Conservation (phyloP, 306 rosid species). For the Elaeagnus macrophylla region DNA sequence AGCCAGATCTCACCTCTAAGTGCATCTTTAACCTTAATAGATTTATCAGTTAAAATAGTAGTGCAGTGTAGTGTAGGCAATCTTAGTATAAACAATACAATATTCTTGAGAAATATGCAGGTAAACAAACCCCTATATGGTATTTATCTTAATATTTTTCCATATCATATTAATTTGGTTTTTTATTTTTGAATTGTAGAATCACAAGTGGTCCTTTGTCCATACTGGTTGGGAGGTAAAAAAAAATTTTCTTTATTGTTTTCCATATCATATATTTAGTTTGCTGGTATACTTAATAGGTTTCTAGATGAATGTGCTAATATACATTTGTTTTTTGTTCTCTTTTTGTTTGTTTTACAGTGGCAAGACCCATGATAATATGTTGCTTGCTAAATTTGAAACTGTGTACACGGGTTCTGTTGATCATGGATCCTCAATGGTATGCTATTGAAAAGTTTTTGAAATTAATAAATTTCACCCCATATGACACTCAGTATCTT, state of each 20-base stretch:
- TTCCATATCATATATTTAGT: neutral
- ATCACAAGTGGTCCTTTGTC: conserved; percentile 74
- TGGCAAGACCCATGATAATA: conserved; percentile 73
- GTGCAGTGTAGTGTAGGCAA: too few relatives aligned
- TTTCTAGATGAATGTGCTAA: conserved; percentile 10
- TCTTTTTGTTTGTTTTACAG: conserved; percentile 42
- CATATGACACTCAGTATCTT: conserved; percentile 28
- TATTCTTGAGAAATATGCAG: too few relatives aligned
- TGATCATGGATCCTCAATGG: conserved; percentile 90
- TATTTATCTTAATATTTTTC: conserved; percentile 4
- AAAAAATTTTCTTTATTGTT: conserved; percentile 7
- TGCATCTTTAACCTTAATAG: too few relatives aligned
- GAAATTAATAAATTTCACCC: conserved; percentile 7
- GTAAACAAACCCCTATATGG: too few relatives aligned
- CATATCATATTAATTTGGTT: conserved; percentile 23
- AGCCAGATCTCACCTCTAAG: too few relatives aligned
- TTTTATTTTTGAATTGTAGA: conserved; percentile 33
- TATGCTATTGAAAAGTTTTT: conserved; percentile 26
- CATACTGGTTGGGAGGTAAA: conserved; percentile 98
- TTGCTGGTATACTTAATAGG: conserved; percentile 1
- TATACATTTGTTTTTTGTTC: neutral
- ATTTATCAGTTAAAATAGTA: too few relatives aligned
- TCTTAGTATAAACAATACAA: too few relatives aligned
- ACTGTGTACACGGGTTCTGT: conserved; percentile 92
- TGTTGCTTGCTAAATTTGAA: conserved; percentile 75